Evolutionary conservation across 371 early-diverging fungal species (phyloP).

Genomic region (Actinomortierella ambigua): DNA sequence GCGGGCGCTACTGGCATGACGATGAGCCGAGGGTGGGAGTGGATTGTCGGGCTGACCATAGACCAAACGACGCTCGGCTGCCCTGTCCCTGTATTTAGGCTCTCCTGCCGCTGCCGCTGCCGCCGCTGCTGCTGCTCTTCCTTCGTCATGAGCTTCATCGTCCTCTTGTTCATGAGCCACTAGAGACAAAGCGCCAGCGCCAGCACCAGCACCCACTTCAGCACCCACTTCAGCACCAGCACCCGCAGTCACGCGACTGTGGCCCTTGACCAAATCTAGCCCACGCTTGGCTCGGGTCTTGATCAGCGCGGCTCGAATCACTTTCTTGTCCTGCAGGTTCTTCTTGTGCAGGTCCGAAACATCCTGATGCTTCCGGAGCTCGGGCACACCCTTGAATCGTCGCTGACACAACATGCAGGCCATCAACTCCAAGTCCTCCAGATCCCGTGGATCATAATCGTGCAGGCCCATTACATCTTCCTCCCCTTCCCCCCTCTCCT

Average conservation of each 20-base stretch:
- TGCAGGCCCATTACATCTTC: conserved; percentile 29
- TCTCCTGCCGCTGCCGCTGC: conserved; percentile 11
- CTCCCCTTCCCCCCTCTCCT: no score
- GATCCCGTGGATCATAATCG: conserved; percentile 49
- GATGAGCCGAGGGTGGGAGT: conserved; percentile 11
- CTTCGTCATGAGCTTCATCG: background rate
- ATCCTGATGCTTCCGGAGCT: conserved; percentile 63
- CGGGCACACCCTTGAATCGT: conserved; percentile 62
- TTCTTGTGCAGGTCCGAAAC: conserved; percentile 71
- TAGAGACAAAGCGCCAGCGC: background rate
- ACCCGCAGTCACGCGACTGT: no score
- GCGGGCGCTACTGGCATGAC: no score
- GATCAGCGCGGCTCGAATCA: conserved; percentile 23
- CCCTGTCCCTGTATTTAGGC: conserved; percentile 67
- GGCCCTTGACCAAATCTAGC: background rate
- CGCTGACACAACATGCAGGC: conserved; percentile 74
- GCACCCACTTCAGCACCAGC: no score
- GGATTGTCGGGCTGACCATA: conserved; percentile 65
- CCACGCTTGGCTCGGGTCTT: conserved; percentile 20
- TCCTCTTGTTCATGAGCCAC: background rate
- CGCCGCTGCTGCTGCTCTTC: background rate
- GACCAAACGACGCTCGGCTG: conserved; percentile 71
- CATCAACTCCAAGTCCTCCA: conserved; percentile 52
- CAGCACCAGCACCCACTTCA: no score
- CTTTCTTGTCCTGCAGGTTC: conserved; percentile 32